These are phyloP conservation scores for Limonium bicolor DNA, from an alignment of 148 eudicot genomes.

Conservation along the genomic window DNA sequence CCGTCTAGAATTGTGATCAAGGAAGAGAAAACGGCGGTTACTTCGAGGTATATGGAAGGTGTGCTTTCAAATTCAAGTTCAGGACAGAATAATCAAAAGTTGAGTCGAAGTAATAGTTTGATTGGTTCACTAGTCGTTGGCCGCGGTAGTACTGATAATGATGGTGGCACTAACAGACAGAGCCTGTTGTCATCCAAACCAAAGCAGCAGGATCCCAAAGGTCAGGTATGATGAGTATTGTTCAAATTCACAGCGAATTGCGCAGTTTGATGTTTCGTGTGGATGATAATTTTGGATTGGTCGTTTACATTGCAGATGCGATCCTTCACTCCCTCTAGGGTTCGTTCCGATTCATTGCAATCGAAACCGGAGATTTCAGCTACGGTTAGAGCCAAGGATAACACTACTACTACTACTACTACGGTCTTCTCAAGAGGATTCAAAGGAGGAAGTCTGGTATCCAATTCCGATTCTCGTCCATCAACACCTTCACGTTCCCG, in stretches of 20 bases:
- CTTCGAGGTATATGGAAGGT: constrained; percentile 88
- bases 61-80: no score
- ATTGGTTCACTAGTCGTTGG: no score
- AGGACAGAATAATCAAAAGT: neutral
- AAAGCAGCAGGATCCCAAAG: constrained; percentile 44
- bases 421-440: neutral
- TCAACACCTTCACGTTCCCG: constrained; percentile 27
- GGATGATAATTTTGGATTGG: no score
- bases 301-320: constrained; percentile 7
- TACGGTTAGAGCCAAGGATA: no score
- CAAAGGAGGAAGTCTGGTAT: no score
- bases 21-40: constrained; percentile 56
- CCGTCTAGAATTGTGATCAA: constrained; percentile 47
- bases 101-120: constrained; percentile 10
- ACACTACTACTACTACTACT: no score
- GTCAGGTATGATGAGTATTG: constrained; percentile 81
- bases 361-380: constrained; percentile 1
- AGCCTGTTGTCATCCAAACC: constrained; percentile 9
- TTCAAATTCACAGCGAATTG: no score
- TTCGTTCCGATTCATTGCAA: constrained; percentile 6
- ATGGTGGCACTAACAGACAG: constrained; percentile 4
- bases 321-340: constrained; percentile 10
- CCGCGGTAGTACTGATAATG: constrained; percentile 17
- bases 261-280: no score
- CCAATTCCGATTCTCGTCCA: constrained; percentile 9